These are phyloP conservation scores for Thelonectria olida DNA, from an alignment of 2,329 filamentous ascomycete genomes.

Conservation along the genomic window DNA sequence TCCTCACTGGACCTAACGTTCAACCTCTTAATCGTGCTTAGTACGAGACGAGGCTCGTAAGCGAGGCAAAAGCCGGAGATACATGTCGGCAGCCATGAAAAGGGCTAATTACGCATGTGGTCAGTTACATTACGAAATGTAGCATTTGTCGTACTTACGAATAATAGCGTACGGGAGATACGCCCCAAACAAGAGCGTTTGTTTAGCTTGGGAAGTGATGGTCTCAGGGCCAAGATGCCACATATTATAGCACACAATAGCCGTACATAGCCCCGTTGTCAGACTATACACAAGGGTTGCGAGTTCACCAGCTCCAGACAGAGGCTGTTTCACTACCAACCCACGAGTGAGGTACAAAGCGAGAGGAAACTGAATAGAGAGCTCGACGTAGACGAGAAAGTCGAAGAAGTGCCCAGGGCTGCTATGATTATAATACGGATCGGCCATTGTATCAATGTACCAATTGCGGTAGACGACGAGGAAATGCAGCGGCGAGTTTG, in stretches of 20 bases:
- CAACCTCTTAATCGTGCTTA: too few species aligned
- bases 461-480: constrained; percentile 14
- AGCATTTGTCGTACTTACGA: background rate
- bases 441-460: constrained; percentile 18
- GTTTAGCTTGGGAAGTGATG: background rate
- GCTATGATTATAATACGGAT: constrained; percentile 7
- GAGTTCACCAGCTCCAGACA: background rate
- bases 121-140: background rate
- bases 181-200: background rate
- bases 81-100: background rate
- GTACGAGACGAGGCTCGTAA: too few species aligned
- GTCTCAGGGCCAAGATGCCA: background rate
- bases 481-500: constrained; percentile 11
- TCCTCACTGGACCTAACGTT: too few species aligned
- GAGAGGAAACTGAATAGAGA: background rate
- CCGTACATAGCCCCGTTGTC: background rate
- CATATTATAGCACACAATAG: constrained; percentile 1
- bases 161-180: background rate
- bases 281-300: background rate
- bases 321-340: background rate
- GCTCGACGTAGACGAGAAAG: constrained; percentile 1
- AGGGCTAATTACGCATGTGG: background rate
- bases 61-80: background rate
- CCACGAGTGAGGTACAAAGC: background rate
- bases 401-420: constrained; percentile 2